Base-by-base conservation (phyloP, 768 basidiomycete species). In the Suillus luteus region DNA sequence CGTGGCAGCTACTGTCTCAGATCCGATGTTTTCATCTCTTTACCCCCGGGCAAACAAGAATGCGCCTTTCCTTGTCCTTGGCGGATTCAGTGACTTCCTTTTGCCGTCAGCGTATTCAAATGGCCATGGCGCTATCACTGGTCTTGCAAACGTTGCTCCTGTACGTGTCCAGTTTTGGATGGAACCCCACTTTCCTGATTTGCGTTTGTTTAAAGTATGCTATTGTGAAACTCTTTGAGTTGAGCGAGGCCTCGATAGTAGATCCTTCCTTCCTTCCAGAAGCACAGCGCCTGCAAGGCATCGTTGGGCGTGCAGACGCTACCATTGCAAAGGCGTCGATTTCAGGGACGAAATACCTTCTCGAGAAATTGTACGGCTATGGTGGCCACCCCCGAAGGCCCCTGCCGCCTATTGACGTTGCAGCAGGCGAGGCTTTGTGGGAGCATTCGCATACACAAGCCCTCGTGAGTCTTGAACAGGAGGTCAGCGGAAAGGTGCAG, bases 101-200 rank as follows among this genome's bases (percentile, higher is more conserved):
- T 79, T 90, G 40, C 86, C 95, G 4, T 85, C 92, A 7, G 74
- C 84, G 2, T 87, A 86, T 71, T 89, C 84, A 37, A 86, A 88
- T 65, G 93, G 83, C 2, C 89, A 95, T 69, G 95, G 95, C 55
- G 93, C 92, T 55, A 96, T 96, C 72, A 94, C 91, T 40, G 95
- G 95, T 54, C 86, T 96, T 22, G 93, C 85, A 9, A 96, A 96
- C 72, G 72, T 95, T 62, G 87, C 90, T 52, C 93, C 92, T 11
- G 92, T 89, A 69, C 64, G 84, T 40, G 37, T 58, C 3, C 48
- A 65, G 37, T 33, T 64, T 64, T 64, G 14, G 37, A n/a, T 46
- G 46, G 4, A 41, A 31, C 31, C 38, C 62, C 48, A 49, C 43
- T 40, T 5, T 52, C 22, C 19, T 67, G 37, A 65, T 57, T 59